phyloP scores from a whole-genome alignment of 2,329 filamentous ascomycete species.

The Salinomyces thailandicus region DNA sequence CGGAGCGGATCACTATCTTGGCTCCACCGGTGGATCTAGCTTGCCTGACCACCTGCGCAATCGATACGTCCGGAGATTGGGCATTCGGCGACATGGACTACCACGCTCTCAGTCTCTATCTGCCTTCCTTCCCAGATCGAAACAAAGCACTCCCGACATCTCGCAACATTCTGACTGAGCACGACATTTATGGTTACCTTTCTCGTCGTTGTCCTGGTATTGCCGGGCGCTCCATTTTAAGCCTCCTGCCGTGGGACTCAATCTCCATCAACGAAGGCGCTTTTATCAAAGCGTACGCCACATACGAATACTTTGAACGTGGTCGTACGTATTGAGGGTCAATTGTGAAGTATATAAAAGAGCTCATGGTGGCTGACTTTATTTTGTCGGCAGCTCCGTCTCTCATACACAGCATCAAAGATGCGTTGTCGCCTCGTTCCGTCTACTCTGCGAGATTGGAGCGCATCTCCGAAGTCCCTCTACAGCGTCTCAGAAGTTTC shows the following conservation, averaged over 20 bases:
- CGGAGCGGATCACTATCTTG: slow-evolving; percentile 30
- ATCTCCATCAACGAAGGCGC: slow-evolving; percentile 66
- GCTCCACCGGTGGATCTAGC: slow-evolving; percentile 55
- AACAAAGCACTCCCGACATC: background rate
- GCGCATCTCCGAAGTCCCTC: slow-evolving; percentile 4
- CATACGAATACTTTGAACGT: slow-evolving; percentile 60
- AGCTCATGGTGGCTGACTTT: no score
- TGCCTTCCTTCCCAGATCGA: background rate
- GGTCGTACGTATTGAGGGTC: no score
- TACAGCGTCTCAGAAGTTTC: slow-evolving; percentile 9
- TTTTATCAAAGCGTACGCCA: slow-evolving; percentile 58
- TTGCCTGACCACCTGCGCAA: slow-evolving; percentile 46
- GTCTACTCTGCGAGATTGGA: slow-evolving; percentile 4
- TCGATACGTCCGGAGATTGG: slow-evolving; percentile 38
- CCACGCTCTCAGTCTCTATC: slow-evolving; percentile 20
- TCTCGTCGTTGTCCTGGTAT: slow-evolving; percentile 12
- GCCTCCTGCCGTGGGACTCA: slow-evolving; percentile 53
- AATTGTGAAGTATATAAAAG: no score
- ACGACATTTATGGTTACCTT: slow-evolving; percentile 3
- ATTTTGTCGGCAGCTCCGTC: no score
- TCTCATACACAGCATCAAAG: slow-evolving; percentile 21
- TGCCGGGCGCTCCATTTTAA: slow-evolving; percentile 38
- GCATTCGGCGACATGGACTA: slow-evolving; percentile 26
- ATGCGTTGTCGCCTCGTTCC: slow-evolving; percentile 11
- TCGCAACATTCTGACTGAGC: background rate